These are phyloP conservation scores for Cardamine occulta DNA, from an alignment of 345 rosid species.

Conservation along the genomic window DNA sequence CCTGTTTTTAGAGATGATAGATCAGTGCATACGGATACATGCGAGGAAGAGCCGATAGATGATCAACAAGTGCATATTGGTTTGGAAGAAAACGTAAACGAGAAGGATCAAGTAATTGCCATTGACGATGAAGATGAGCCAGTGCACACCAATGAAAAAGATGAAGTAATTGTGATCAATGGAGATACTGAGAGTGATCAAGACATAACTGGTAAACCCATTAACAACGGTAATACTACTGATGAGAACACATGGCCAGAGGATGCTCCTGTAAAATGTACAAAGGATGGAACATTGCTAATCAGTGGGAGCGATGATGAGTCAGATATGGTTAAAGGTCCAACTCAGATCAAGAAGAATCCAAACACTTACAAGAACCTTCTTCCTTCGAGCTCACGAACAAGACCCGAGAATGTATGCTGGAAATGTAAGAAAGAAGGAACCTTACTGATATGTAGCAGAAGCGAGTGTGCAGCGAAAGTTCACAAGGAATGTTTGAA, in stretches of 20 bases:
- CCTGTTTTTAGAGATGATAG: constrained; percentile 30
- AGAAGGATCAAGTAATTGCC: constrained; percentile 20
- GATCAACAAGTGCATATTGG: constrained; percentile 32
- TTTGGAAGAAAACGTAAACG: constrained; percentile 13
- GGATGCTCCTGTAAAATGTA: constrained; percentile 23
- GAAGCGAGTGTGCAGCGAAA: constrained; percentile 33
- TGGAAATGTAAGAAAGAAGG: constrained; percentile 42
- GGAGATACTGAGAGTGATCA: constrained; percentile 27
- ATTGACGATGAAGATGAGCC: constrained; percentile 31
- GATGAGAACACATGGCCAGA: constrained; percentile 27
- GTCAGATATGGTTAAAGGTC: constrained; percentile 28
- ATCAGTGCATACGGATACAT: constrained; percentile 21
- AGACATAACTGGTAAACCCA: constrained; percentile 7
- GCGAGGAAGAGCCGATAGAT: constrained; percentile 24
- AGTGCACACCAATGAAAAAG: constrained; percentile 10
- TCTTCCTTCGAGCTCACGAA: constrained; percentile 12
- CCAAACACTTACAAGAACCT: constrained; percentile 10
- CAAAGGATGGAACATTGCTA: constrained; percentile 39
- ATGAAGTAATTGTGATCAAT: constrained; percentile 20
- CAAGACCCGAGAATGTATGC: constrained; percentile 23
- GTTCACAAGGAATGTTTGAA: constrained; percentile 41
- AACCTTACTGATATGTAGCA: constrained; percentile 36
- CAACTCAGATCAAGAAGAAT: background rate
- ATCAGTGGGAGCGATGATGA: constrained; percentile 37
- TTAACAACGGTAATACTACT: background rate